phyloP scores from a whole-genome alignment of 441 rosid species.

The Jatropha podagrica region DNA sequence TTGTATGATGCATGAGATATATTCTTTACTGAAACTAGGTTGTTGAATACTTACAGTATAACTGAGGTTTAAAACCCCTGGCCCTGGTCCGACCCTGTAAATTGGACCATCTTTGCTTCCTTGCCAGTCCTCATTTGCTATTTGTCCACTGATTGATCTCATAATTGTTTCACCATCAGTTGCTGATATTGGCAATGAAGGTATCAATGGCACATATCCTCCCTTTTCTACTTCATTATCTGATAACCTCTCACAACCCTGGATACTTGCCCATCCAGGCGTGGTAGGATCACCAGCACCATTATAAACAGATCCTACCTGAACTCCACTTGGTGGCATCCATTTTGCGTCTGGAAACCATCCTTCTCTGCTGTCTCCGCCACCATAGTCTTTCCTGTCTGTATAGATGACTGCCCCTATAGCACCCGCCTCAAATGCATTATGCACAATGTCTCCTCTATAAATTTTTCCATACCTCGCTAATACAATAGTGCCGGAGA shows the following conservation, averaged over 20 bases:
- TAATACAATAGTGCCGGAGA: conserved; percentile 49
- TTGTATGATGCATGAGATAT: background rate
- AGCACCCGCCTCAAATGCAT: conserved; percentile 68
- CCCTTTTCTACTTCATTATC: conserved; percentile 58
- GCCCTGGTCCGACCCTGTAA: conserved; percentile 76
- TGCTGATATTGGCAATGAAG: conserved; percentile 73
- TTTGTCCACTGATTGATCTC: conserved; percentile 51
- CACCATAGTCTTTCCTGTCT: conserved; percentile 72
- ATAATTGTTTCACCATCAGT: conserved; percentile 70
- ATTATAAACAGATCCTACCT: conserved; percentile 66
- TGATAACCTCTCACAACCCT: conserved; percentile 75
- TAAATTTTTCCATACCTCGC: conserved; percentile 69
- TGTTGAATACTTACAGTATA: conserved; percentile 48
- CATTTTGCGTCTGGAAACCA: conserved; percentile 66
- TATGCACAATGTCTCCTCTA: conserved; percentile 76
- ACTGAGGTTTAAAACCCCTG: conserved; percentile 58
- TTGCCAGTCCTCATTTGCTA: conserved; percentile 60
- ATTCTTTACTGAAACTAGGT: conserved; percentile 6
- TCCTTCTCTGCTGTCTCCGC: conserved; percentile 40
- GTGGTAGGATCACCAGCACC: conserved; percentile 79
- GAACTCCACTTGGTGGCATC: conserved; percentile 94
- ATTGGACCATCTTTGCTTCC: conserved; percentile 57
- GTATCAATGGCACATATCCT: conserved; percentile 62
- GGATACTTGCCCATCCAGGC: conserved; percentile 81
- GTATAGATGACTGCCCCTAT: conserved; percentile 59